Evolutionary conservation across 208 protist species (phyloP), one percentile per base, ranked within the genome.

Genomic region (Novymonas esmeraldas): DNA sequence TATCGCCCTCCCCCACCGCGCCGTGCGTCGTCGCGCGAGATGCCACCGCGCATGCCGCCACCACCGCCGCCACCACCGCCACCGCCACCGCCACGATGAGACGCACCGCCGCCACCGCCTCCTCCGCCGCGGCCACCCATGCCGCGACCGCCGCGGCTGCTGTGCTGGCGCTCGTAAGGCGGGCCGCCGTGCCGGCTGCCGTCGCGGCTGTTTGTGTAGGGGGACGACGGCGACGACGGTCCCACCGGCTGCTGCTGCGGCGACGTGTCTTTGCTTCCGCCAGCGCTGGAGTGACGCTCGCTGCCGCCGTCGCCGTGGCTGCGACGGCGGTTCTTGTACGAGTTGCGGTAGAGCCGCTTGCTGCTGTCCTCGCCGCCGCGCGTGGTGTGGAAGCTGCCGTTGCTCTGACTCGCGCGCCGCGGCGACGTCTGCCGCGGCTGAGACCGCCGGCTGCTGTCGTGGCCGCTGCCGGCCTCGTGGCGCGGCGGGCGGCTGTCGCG

Each of bases 281-380:
- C 67, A 4, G 50, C 38, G 24, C 55, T 69, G 38, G 61, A 64
- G 10, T 34, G 44, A 34, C 26, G 22, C 54, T 57, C 59, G 31
- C 44, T 68, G 4, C 44, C 46, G 46, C 31, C 42, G 22, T 63
- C 52, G 26, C 33, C 60, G 20, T 63, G 70, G 33, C 61, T 62
- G 55, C 70, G 59, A 6, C 61, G 59, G 22, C 70, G 70, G 31
- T 75, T 63, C 14, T 64, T 59, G 62, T 69, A 74, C 9, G 68
- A 59, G 45, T 66, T 67, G 39, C 60, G 60, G 44, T 61, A 67
- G 33, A 67, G 28, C 6, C 60, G 50, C 54, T 75, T 75, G 63
- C 65, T 65, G 67, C 26, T 65, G 58, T 45, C 51, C 49, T 66
- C 56, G 14, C 24, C 56, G 38, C 33, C 22, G 13, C 56, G 56